Evolutionary conservation across 352 stramenopile species (phyloP).

Genomic region (Aphanomyces cochlioides): DNA sequence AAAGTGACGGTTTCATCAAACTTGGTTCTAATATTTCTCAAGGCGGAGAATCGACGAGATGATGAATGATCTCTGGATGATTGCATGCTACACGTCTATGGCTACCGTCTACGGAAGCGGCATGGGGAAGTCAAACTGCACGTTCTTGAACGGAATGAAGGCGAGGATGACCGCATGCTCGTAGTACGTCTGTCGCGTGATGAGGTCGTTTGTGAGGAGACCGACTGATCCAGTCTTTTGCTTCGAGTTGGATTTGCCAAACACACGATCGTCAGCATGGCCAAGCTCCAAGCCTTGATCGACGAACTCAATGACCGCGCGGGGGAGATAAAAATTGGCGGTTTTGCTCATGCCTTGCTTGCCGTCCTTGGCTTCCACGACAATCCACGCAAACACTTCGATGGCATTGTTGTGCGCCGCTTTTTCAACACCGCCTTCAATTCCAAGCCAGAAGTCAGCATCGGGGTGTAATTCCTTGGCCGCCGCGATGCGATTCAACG

Average conservation of each 20-base stretch:
- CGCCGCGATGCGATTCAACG: background rate
- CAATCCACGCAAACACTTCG: constrained; percentile 26
- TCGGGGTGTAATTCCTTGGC: background rate
- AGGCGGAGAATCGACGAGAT: too few species aligned
- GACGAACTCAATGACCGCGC: background rate
- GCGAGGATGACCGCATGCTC: constrained; percentile 23
- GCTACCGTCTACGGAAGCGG: background rate
- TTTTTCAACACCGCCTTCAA: constrained; percentile 19
- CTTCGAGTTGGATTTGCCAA: constrained; percentile 23
- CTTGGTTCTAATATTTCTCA: too few species aligned
- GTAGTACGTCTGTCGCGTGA: constrained; percentile 25
- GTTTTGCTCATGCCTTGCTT: constrained; percentile 18
- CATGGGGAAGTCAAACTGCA: constrained; percentile 6
- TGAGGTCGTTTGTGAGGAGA: constrained; percentile 12
- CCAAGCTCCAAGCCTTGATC: constrained; percentile 13
- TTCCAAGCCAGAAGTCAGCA: constrained; percentile 16
- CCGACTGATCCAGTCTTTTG: constrained; percentile 10
- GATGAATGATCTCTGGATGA: too few species aligned
- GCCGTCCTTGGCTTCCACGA: constrained; percentile 2
- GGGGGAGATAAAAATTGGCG: constrained; percentile 21
- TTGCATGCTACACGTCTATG: too few species aligned
- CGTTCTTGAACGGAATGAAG: constrained; percentile 23
- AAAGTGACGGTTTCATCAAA: too few species aligned
- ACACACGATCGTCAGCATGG: constrained; percentile 20
- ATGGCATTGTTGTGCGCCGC: background rate